Base-by-base conservation (phyloP, 352 stramenopile genomes). In the Phytophthora quininea region DNA sequence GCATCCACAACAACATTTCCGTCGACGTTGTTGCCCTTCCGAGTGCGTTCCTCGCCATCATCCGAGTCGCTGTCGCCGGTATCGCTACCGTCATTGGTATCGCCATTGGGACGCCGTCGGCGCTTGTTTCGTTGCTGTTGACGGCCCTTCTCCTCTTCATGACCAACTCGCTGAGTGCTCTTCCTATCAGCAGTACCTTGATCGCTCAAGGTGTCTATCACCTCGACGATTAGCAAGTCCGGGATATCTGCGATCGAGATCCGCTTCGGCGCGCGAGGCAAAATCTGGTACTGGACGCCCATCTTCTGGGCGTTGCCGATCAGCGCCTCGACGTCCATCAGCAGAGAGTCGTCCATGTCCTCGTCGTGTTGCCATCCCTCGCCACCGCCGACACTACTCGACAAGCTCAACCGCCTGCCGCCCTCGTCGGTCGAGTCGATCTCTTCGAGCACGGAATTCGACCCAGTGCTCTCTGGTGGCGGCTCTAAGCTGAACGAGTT, bases 281-380 rank as follows among this genome's bases (percentile, higher is more conserved):
- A 47, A 12, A 87, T 77, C 62, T 89, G 79, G 47, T 88, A 80
- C 67, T 87, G 79, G 5, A 89, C 74, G 0, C 80, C 81, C 79
- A 91, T 90, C 64, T 89, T 90, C 61, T 88, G 82, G 7, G 79
- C 80, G 48, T 90, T 86, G 9, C 74, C 82, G 52, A 93, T 91
- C 60, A 93, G 50, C 29, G 82, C 82, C 29, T 93, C 82, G 27
- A 80, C 85, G 53, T 93, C 85, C 61, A 85, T 59, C 0, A 93
- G 65, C 43, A 91, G 64, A 15, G 75, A 80, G 54, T 91, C 77
- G 38, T 86, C 79, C 24, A 84, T 40, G 7, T 74, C 63, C 24
- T 89, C 74, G 47, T 33, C 37, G 27, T 64, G 55, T n/a, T 65
- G 64, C 55, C 64, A 74, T 24, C 42, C 54, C 15, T 77, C 60